Conservation (phyloP, 2,329 filamentous ascomycete genomes). For the Nothophoma quercina region DNA sequence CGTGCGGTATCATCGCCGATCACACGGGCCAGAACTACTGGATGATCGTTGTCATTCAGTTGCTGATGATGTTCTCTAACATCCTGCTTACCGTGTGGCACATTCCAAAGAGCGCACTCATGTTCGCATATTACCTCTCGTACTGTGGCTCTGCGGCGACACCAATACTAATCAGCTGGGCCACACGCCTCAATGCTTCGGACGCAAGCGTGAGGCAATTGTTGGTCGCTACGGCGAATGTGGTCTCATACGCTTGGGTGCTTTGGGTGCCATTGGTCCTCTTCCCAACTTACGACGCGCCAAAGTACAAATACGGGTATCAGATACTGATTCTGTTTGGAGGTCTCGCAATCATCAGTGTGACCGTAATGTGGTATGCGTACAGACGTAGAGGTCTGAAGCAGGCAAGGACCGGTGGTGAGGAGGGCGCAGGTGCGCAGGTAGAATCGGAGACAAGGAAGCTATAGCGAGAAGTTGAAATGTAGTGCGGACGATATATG, state of each 20-base stretch:
- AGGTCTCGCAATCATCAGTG: background rate
- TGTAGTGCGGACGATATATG: too few relatives aligned
- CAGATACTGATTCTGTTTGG: constrained; percentile 11
- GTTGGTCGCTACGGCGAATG: constrained; percentile 8
- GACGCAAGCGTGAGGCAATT: constrained; percentile 4
- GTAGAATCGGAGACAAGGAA: background rate
- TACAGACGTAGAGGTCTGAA: background rate
- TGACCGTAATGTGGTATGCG: constrained; percentile 5
- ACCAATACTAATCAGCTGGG: background rate
- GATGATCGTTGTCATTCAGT: background rate
- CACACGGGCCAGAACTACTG: background rate
- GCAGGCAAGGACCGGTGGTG: background rate
- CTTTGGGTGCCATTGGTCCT: constrained; percentile 9
- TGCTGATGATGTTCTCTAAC: background rate
- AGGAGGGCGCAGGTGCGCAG: background rate
- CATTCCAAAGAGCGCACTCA: background rate
- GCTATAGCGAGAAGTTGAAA: too few relatives aligned
- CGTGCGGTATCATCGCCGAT: background rate
- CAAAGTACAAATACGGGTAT: constrained; percentile 12
- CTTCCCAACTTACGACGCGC: constrained; percentile 9
- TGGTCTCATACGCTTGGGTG: constrained; percentile 6
- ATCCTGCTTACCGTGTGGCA: background rate
- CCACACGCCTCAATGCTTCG: constrained; percentile 24
- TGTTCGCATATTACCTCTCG: background rate
- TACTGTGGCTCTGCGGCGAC: background rate